Evolutionary conservation across 1,284 basidiomycete genomes (phyloP), one percentile per base, ranked within the genome.

Genomic region (Earliella scabrosa): DNA sequence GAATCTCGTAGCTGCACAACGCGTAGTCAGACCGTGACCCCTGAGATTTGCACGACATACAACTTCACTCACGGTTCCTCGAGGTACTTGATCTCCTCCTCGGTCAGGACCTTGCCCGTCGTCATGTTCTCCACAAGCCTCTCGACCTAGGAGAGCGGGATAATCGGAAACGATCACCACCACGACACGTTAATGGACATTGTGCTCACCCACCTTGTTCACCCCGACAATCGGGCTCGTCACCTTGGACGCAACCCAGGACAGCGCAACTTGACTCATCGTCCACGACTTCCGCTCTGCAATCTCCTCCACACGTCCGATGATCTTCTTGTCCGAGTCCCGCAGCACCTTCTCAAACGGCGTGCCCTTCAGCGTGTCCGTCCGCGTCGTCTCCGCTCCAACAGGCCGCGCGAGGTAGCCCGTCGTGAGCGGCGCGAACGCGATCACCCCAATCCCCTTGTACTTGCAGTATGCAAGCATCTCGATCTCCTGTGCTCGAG

Each of bases 381-480:
- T 18, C 4, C 75, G 67, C 0, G 50, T 35, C 1, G 75, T 72
- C 24, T 67, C 64, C 0, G 60, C 58, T 4, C 70, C 71, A 4
- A 74, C 0, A 0, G 77, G 76, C 11, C 75, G 73, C 1, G 77
- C 74, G 11, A 81, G 75, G 36, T 63, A 35, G 9, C 81, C 81
- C 2, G 56, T 59, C 4, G 66, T 59, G 9, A 82, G 72, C 2
- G 77, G 76, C 0, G 70, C 65, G 71, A 72, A 81, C 1, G 76
- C 71, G 11, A 82, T 74, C 35, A 82, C 60, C 0, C 79, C 77
- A 43, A 81, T 79, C 20, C 79, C 81, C 14, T 78, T 68, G 55
- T 70, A 73, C 8, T 75, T 71, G 66, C 78, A 81, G 66, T 78
- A 82, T 2, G 71, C 69, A 16, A 77, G 63, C 76, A 82, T 78